phyloP scores from a whole-genome alignment of 306 rosid species.

The Gillenia trifoliata region DNA sequence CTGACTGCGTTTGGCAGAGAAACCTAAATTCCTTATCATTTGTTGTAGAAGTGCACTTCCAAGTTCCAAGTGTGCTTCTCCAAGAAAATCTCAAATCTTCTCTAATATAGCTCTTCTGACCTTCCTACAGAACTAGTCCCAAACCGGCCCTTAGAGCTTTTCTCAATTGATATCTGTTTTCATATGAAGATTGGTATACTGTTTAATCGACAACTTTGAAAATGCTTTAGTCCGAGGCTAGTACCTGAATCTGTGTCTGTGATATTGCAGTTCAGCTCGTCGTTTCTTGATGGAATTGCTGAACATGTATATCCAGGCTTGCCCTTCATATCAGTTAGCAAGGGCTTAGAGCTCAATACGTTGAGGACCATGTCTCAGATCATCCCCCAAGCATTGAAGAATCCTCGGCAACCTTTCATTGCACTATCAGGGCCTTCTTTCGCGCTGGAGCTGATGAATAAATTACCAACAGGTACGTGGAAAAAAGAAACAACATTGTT shows the following conservation, averaged over 20 bases:
- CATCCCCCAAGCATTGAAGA: constrained; percentile 72
- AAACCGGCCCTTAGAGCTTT: too few relatives aligned
- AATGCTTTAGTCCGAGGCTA: neutral
- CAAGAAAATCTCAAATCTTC: too few relatives aligned
- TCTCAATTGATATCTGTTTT: neutral
- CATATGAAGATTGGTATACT: neutral
- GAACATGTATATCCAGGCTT: constrained; percentile 73
- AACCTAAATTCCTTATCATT: too few relatives aligned
- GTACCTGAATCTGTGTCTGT: constrained; percentile 24
- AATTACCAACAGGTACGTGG: constrained; percentile 77
- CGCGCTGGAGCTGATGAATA: constrained; percentile 79
- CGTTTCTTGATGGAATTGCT: constrained; percentile 70
- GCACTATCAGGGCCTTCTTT: constrained; percentile 95
- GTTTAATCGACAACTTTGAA: neutral
- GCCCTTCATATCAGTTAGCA: constrained; percentile 90
- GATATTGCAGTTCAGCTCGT: constrained; percentile 72
- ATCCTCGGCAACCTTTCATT: constrained; percentile 90
- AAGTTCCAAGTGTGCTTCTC: too few relatives aligned
- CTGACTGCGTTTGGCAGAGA: too few relatives aligned
- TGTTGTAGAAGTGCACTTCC: too few relatives aligned
- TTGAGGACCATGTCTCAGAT: constrained; percentile 92
- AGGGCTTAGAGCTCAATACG: constrained; percentile 85
- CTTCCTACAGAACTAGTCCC: too few relatives aligned
- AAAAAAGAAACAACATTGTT: neutral
- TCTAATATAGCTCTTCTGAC: too few relatives aligned